Base-by-base conservation (phyloP, 768 basidiomycete species). In the Clitopilus passeckerianus region DNA sequence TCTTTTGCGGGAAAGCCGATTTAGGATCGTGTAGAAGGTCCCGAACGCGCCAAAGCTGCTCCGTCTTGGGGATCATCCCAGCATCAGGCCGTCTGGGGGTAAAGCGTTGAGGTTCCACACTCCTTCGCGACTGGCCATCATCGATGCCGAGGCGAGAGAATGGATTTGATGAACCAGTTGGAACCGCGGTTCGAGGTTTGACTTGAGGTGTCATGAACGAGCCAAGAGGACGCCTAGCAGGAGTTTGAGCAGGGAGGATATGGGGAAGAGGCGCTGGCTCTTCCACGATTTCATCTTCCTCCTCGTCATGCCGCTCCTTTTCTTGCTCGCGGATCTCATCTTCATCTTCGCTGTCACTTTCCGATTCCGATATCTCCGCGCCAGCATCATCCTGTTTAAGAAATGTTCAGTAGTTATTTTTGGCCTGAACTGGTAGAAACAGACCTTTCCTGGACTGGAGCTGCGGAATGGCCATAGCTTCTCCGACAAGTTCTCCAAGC, bases 151-250 rank as follows among this genome's bases (percentile, higher is more conserved):
- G 46, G 46, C 46, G 46, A n/a, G 46, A 50, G 22, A 50, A 50
- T 2, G 37, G 37, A 41, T 57, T 46, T 43, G 34, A 50, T 14
- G 12, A 30, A 30, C 27, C 27, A 30, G 41, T 35, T 22, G 43
- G 44, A 27, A 56, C 27, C 2, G 54, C 9, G 16, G 59, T 10
- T 34, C 61, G 67, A 9, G 64, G 63, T 16, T 68, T 67, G 14
- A 68, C 65, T 69, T 86, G 86, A 0, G 86, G 86, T 0, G 84
- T 87, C 82, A 85, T 83, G 71, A 87, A 87, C 5, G 71, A 70
- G 18, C 75, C 73, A 15, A 77, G 58, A 33, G 63, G 37, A 18
- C 70, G 66, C 44, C 73, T 65, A 30, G 70, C 63, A n/a, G 74
- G 68, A 34, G 76, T 74, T 61, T 44, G 65, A 50, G 43, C 62